Evolutionary conservation across 2,329 filamentous ascomycete species (phyloP).

Genomic region (Aspergillus alliaceus): DNA sequence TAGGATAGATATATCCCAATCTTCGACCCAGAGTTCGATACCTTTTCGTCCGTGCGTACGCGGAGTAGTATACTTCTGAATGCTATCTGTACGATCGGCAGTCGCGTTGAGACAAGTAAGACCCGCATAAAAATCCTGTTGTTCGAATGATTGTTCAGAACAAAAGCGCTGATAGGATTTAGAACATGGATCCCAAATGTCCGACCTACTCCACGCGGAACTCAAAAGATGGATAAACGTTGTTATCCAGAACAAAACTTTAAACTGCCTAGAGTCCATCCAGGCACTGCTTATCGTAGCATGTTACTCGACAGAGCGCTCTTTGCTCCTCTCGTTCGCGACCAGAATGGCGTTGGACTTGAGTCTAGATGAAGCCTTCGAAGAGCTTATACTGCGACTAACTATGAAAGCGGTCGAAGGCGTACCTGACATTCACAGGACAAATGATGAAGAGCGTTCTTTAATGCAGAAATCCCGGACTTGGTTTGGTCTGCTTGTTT

Average conservation of each 20-base stretch:
- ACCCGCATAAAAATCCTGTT: not conserved
- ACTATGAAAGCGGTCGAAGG: slow-evolving; percentile 26
- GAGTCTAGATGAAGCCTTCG: slow-evolving; percentile 46
- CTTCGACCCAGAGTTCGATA: slow-evolving; percentile 49
- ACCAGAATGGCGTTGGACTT: slow-evolving; percentile 53
- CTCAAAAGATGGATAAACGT: slow-evolving; percentile 48
- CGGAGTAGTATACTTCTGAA: slow-evolving; percentile 54
- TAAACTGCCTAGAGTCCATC: slow-evolving; percentile 49
- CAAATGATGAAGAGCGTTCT: slow-evolving; percentile 24
- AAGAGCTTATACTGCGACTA: slow-evolving; percentile 36
- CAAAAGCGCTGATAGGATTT: not conserved
- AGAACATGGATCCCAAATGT: slow-evolving; percentile 26
- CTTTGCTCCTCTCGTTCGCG: slow-evolving; percentile 52
- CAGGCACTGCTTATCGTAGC: slow-evolving; percentile 55
- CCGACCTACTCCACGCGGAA: slow-evolving; percentile 47
- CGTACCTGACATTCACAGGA: slow-evolving; percentile 10
- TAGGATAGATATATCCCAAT: slow-evolving; percentile 52
- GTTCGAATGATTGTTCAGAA: too few species aligned
- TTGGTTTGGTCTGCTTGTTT: slow-evolving; percentile 55
- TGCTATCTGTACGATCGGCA: slow-evolving; percentile 54
- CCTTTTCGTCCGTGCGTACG: slow-evolving; percentile 45
- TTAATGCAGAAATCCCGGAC: slow-evolving; percentile 48
- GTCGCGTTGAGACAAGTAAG: slow-evolving; percentile 41
- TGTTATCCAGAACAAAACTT: slow-evolving; percentile 41
- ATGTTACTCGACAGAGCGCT: slow-evolving; percentile 55